Conservation (phyloP, 257 asterid species). For the Datura wrightii region DNA sequence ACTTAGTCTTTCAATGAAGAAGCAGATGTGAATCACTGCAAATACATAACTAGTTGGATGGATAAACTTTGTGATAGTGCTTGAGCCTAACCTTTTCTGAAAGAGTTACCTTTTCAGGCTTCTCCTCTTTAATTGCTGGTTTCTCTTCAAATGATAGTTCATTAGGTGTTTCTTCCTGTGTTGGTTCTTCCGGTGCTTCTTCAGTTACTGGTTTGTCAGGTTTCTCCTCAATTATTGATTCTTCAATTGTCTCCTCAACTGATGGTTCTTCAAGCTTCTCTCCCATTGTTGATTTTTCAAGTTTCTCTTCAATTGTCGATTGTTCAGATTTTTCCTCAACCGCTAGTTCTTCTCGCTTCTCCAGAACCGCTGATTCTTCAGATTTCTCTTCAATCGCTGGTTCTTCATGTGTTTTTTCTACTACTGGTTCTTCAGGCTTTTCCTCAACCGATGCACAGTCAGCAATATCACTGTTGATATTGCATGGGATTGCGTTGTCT, state of each 20-base stretch:
- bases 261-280: neutral
- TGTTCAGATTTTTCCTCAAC: neutral
- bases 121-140: constrained; percentile 1
- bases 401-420: neutral
- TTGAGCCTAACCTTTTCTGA: neutral
- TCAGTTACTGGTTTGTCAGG: neutral
- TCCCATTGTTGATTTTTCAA: neutral
- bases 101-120: neutral
- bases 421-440: neutral
- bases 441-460: constrained; percentile 7
- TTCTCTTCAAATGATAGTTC: constrained; percentile 9
- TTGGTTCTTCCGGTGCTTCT: neutral
- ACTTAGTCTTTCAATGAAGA: neutral
- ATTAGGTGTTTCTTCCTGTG: neutral
- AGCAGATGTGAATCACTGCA: neutral
- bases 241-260: neutral
- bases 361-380: neutral
- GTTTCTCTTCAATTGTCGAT: neutral
- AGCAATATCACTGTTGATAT: constrained; percentile 4
- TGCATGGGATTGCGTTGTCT: neutral
- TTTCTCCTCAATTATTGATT: neutral
- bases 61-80: neutral
- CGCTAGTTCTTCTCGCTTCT: neutral
- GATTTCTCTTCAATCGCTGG: neutral
- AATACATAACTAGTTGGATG: neutral